phyloP scores from a whole-genome alignment of 345 rosid species.

The Cochlearia excelsa region DNA sequence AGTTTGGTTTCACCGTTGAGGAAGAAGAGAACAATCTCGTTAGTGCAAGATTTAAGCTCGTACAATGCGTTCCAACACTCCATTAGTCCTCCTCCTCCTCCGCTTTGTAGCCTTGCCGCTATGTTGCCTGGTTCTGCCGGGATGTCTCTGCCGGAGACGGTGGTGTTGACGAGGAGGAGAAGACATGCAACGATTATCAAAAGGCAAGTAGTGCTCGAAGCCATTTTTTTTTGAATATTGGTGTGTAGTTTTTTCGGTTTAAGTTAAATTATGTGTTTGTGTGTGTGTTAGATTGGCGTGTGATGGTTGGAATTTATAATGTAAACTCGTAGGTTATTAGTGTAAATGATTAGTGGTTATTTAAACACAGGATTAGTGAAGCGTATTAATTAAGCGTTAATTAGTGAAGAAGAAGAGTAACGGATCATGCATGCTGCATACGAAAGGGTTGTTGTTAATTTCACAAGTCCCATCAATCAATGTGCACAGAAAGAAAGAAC shows the following conservation, averaged over 20 bases:
- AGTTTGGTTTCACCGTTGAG: slow-evolving; percentile 53
- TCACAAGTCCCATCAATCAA: too few species aligned
- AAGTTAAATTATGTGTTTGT: too few species aligned
- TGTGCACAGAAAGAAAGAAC: too few species aligned
- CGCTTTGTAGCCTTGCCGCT: slow-evolving; percentile 32
- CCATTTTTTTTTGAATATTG: not conserved
- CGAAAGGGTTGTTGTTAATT: too few species aligned
- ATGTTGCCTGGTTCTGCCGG: slow-evolving; percentile 18
- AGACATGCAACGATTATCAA: slow-evolving; percentile 7
- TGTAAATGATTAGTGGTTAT: too few species aligned
- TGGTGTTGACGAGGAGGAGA: slow-evolving; percentile 6
- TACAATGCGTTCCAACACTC: slow-evolving; percentile 61
- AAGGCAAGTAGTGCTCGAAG: slow-evolving; percentile 23
- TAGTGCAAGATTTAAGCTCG: slow-evolving; percentile 63
- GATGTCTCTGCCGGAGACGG: slow-evolving; percentile 23
- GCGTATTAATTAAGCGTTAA: too few species aligned
- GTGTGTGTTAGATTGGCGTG: too few species aligned
- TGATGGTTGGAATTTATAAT: too few species aligned
- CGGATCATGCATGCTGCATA: too few species aligned
- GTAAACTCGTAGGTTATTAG: too few species aligned
- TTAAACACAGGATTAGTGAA: too few species aligned
- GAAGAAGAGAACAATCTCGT: slow-evolving; percentile 60
- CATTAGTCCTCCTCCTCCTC: slow-evolving; percentile 38
- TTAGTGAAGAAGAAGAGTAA: too few species aligned
- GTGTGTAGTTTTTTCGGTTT: not conserved